Evolutionary conservation across 164 flowering plant genomes (phyloP).

Genomic region (Euptelea pleiosperma): DNA sequence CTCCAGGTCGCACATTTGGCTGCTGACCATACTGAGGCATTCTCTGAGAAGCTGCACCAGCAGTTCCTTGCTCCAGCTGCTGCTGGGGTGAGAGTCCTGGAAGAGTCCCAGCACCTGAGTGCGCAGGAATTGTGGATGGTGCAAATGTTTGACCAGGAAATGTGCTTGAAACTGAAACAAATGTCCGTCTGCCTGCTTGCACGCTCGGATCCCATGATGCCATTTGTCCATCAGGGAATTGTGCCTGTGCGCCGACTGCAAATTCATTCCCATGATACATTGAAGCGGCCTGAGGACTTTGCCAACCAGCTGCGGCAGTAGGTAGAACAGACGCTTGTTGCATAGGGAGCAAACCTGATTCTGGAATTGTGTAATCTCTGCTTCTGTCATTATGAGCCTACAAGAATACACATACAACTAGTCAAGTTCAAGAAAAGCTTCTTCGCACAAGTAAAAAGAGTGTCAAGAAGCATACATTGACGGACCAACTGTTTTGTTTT

Average conservation of each 20-base stretch:
- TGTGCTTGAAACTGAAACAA: conserved; percentile 32
- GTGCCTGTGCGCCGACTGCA: conserved; percentile 26
- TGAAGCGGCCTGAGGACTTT: conserved; percentile 40
- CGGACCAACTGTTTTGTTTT: conserved; percentile 7
- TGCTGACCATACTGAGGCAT: not conserved
- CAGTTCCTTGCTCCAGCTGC: conserved; percentile 9
- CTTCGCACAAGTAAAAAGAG: not conserved
- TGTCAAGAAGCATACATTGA: conserved; percentile 16
- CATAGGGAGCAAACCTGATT: conserved; percentile 38
- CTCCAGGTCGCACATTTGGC: too few species aligned
- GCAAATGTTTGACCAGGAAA: conserved; percentile 47
- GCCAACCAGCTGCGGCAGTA: conserved; percentile 43
- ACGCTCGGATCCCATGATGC: conserved; percentile 52
- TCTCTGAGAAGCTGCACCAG: conserved; percentile 7
- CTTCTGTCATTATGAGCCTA: conserved; percentile 82
- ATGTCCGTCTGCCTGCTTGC: conserved; percentile 35
- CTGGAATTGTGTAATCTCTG: conserved; percentile 74
- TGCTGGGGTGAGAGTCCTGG: conserved; percentile 27
- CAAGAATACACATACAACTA: not conserved
- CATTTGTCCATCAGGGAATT: conserved; percentile 28
- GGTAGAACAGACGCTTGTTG: conserved; percentile 41
- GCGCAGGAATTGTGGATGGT: conserved; percentile 29
- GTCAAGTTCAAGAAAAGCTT: conserved; percentile 1
- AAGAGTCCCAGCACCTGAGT: too few species aligned
- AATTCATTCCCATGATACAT: conserved; percentile 31